Evolutionary conservation across 2,329 filamentous ascomycete genomes (phyloP), one percentile per base, ranked within the genome.

Genomic region (Graphilbum ipis-grandicollis): DNA sequence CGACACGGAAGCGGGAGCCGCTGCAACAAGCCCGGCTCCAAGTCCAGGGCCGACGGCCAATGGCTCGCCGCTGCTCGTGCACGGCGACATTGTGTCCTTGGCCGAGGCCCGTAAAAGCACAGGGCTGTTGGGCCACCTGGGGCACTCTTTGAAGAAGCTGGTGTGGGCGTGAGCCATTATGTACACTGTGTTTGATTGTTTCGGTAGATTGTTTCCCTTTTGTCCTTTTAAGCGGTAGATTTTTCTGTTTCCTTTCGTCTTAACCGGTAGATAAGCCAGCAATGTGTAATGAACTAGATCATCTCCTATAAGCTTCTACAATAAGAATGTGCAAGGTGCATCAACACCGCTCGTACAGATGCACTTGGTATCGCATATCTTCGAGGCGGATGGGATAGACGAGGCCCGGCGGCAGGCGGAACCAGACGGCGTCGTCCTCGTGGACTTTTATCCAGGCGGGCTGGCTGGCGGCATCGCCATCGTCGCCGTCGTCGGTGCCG

Each of bases 281-380:
- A n/a, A n/a, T n/a, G n/a, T n/a, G n/a, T n/a, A n/a, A n/a, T n/a
- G n/a, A n/a, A n/a, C n/a, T n/a, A n/a, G n/a, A n/a, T n/a, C n/a
- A n/a, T n/a, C n/a, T n/a, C n/a, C n/a, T n/a, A n/a, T n/a, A n/a
- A n/a, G n/a, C n/a, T n/a, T n/a, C n/a, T n/a, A n/a, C n/a, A n/a
- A n/a, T n/a, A n/a, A n/a, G n/a, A n/a, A n/a, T n/a, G n/a, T n/a
- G n/a, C n/a, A n/a, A n/a, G n/a, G n/a, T n/a, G n/a, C n/a, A n/a
- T n/a, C n/a, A n/a, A n/a, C n/a, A n/a, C n/a, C n/a, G n/a, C n/a
- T n/a, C n/a, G 46, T 93, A 96, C 14, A 94, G 52, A 59, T 94
- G 85, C 47, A 93, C 65, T 56, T 96, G 88, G 56, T 88, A 93
- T 33, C 86, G 74, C 86, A 94, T 93, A 52, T 94, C 83, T 59